Conservation (phyloP, 306 rosid species). For the Gastrolobium bilobum region DNA sequence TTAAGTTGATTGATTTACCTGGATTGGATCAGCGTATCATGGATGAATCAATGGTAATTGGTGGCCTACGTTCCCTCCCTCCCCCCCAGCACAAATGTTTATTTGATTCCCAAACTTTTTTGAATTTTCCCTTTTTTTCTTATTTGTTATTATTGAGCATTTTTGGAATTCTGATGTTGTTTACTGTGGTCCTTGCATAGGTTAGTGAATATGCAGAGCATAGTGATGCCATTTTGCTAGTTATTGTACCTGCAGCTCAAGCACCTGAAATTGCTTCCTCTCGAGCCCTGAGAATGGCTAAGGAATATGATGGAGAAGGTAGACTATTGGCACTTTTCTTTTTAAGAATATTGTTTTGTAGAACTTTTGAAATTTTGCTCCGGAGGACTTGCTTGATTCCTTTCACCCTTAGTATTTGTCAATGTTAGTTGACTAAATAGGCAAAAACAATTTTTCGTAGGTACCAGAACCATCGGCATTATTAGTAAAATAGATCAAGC, state of each 20-base stretch:
- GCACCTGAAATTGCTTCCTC: slow-evolving; percentile 92
- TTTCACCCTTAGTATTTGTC: background rate
- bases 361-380: slow-evolving; percentile 1
- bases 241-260: slow-evolving; percentile 90
- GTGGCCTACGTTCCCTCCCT: slow-evolving; percentile 35
- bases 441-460: slow-evolving; percentile 52
- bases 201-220: slow-evolving; percentile 93
- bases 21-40: slow-evolving; percentile 93
- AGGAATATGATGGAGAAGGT: slow-evolving; percentile 95
- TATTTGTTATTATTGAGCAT: slow-evolving; percentile 14
- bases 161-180: slow-evolving; percentile 45
- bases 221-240: slow-evolving; percentile 90
- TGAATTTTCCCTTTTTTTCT: background rate
- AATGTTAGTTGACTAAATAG: slow-evolving; percentile 41
- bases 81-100: background rate
- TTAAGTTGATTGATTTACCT: slow-evolving; percentile 94
- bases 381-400: slow-evolving; percentile 24
- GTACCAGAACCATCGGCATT: slow-evolving; percentile 92
- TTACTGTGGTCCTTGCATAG: slow-evolving; percentile 60
- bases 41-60: slow-evolving; percentile 90
- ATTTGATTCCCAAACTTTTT: background rate
- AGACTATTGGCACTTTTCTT: slow-evolving; percentile 42
- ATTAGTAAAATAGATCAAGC: slow-evolving; percentile 98
- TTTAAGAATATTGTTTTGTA: slow-evolving; percentile 17
- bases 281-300: slow-evolving; percentile 82